Base-by-base conservation (phyloP, 208 protist genomes). In the Leishmania mexicana region DNA sequence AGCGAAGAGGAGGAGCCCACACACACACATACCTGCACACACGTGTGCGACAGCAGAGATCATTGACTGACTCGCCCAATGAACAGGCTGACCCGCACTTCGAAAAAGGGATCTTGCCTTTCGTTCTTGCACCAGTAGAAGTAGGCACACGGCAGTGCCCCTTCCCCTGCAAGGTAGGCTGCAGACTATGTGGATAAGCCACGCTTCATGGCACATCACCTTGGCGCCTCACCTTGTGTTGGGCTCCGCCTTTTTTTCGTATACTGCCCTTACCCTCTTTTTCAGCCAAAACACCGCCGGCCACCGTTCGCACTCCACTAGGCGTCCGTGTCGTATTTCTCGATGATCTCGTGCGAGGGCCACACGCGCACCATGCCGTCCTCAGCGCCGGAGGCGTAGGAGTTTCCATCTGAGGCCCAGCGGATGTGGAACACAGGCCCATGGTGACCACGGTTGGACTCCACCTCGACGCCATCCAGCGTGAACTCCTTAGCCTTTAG, bases 321-420 rank as follows among this genome's bases (percentile, higher is more conserved):
- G 15, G 81, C 78, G 10, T 91, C 91, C 28, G 73, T 89, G 42
- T 97, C 90, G 81, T 94, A 95, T 79, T 90, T 89, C 76, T 91
- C 85, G 74, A 96, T 96, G 73, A 96, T 96, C 38, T 94, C 89
- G 79, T 97, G 94, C 51, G 94, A 96, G 15, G 96, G 96, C 96
- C 96, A 98, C 58, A 98, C 92, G 47, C 96, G 92, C 60, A 97
- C 94, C 96, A 98, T 98, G 49, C 94, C 94, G 76, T 98, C 96
- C 80, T 98, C 96, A 17, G 96, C 90, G 10, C 96, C 96, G 28
- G 96, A 96, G 13, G 96, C 90, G 81, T 94, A 97, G 45, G 94
- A 93, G 79, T 96, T 93, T 24, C 93, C 93, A 79, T 97, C 94
- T 21, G 96, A 93, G 15, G 93, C 90, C 90, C 95, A 98, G 24